Conservation (phyloP, 2,329 filamentous ascomycete genomes). For the Neonectria faginata region DNA sequence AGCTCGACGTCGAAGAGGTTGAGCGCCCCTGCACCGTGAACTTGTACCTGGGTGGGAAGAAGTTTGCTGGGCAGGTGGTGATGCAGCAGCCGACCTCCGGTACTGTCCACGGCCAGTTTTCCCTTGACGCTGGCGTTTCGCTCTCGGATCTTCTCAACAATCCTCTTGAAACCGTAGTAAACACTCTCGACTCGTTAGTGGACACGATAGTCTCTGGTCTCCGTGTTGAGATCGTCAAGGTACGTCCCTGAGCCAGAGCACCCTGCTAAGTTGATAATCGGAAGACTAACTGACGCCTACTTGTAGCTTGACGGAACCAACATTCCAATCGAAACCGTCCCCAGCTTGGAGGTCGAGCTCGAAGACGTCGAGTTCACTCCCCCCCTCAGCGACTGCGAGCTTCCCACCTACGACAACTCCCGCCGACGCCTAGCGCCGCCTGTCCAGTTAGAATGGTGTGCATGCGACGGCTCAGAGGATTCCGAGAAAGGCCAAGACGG, state of each 20-base stretch:
- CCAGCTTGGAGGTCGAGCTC: conserved; percentile 54
- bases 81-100: conserved; percentile 52
- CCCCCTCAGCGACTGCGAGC: conserved; percentile 40
- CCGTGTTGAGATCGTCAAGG: conserved; percentile 51
- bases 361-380: conserved; percentile 49
- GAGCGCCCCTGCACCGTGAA: conserved; percentile 52
- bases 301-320: conserved; percentile 49
- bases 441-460: conserved; percentile 13
- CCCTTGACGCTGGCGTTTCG: conserved; percentile 66
- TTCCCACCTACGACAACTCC: conserved; percentile 45
- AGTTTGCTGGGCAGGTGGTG: conserved; percentile 51
- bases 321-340: conserved; percentile 41
- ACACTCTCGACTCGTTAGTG: conserved; percentile 40
- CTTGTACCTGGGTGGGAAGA: conserved; percentile 49
- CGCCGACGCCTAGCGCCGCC: conserved; percentile 31
- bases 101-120: conserved; percentile 49
- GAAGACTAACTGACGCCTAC: neutral
- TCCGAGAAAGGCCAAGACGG: neutral
- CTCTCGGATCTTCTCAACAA: conserved; percentile 60
- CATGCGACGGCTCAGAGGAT: conserved; percentile 1
- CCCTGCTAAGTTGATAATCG: neutral
- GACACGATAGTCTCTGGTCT: conserved; percentile 45
- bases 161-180: conserved; percentile 55
- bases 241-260: conserved; percentile 27
- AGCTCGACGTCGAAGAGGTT: conserved; percentile 51